phyloP scores from a whole-genome alignment of 2,329 filamentous ascomycete genomes.

The Ascochyta lentis region DNA sequence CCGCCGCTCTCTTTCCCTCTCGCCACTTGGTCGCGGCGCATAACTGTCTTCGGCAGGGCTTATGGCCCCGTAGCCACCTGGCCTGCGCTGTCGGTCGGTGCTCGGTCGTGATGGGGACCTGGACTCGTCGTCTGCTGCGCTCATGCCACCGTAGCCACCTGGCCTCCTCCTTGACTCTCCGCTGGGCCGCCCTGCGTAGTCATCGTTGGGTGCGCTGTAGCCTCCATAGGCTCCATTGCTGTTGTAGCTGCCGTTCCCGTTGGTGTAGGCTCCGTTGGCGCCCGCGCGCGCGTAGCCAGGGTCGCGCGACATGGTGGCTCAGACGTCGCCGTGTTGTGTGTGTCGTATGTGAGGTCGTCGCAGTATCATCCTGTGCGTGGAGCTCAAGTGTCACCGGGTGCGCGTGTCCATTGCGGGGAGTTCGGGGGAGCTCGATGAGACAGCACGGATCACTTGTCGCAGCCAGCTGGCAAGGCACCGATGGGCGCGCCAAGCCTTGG shows the following conservation, averaged over 20 bases:
- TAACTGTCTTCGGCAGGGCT: conserved; percentile 36
- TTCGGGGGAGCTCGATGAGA: conserved; percentile 34
- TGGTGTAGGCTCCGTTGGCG: conserved; percentile 48
- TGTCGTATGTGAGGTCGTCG: conserved; percentile 7
- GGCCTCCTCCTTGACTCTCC: conserved; percentile 42
- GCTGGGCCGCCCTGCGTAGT: conserved; percentile 29
- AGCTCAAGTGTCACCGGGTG: conserved; percentile 15
- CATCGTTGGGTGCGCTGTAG: conserved; percentile 28
- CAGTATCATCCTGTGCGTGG: conserved; percentile 12
- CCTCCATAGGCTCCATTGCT: conserved; percentile 28
- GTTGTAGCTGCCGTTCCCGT: conserved; percentile 36
- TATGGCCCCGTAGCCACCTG: conserved; percentile 37
- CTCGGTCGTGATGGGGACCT: conserved; percentile 24
- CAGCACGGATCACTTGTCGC: conserved; percentile 25
- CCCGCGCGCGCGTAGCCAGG: conserved; percentile 42
- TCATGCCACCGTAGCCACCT: conserved; percentile 38
- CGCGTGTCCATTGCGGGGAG: conserved; percentile 33
- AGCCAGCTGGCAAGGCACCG: conserved; percentile 3
- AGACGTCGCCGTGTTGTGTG: conserved; percentile 14
- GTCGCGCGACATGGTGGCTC: conserved; percentile 45
- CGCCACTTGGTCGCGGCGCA: conserved; percentile 26
- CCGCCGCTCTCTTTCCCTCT: conserved; percentile 33
- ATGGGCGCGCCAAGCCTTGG: conserved; percentile 13
- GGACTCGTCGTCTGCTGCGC: conserved; percentile 26
- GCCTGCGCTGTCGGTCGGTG: conserved; percentile 36